Conservation (phyloP, 306 rosid species). For the Dicorynia guianensis region DNA sequence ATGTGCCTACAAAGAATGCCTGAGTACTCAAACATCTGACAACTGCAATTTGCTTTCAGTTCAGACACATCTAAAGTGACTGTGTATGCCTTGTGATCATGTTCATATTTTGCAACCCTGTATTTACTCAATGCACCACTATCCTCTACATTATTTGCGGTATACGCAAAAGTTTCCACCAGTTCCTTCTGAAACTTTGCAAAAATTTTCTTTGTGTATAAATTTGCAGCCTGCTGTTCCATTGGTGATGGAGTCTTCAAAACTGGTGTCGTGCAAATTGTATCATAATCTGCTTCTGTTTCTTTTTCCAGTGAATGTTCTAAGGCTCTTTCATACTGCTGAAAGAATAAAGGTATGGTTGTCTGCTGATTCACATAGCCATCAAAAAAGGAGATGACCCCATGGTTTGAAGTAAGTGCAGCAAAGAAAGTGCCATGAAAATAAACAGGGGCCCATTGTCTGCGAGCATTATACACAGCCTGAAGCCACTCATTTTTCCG, state of each 20-base stretch:
- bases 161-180: constrained; percentile 79
- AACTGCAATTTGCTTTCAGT: constrained; percentile 73
- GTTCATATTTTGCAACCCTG: constrained; percentile 82
- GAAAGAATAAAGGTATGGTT: constrained; percentile 67
- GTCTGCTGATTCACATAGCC: constrained; percentile 83
- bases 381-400: constrained; percentile 68
- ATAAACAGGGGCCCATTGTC: constrained; percentile 90
- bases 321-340: constrained; percentile 76
- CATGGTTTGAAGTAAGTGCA: constrained; percentile 62
- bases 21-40: constrained; percentile 85
- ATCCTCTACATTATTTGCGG: constrained; percentile 68
- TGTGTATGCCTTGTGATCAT: constrained; percentile 68
- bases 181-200: constrained; percentile 79
- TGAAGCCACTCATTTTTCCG: constrained; percentile 77
- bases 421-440: constrained; percentile 78
- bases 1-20: constrained; percentile 81
- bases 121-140: constrained; percentile 62
- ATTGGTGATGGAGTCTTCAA: constrained; percentile 85
- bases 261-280: constrained; percentile 65
- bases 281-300: constrained; percentile 75
- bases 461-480: constrained; percentile 82
- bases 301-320: constrained; percentile 73
- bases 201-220: constrained; percentile 72
- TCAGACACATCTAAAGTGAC: constrained; percentile 61
- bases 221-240: constrained; percentile 83